Conservation (phyloP, 306 rosid species). For the Arachis hypogaea region DNA sequence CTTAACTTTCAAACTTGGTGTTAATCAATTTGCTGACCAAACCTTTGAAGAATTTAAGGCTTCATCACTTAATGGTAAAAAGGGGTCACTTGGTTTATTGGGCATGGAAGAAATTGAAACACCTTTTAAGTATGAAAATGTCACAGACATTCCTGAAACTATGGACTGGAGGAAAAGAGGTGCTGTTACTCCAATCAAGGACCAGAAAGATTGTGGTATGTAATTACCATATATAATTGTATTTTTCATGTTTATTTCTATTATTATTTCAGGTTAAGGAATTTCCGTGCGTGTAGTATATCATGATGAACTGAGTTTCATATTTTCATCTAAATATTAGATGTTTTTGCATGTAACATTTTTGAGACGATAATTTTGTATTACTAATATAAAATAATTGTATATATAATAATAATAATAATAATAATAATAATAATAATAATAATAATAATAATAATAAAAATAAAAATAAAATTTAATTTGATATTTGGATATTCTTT, state of each 20-base stretch:
- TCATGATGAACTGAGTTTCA: no score
- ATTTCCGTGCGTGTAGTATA: no score
- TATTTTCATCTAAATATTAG: background rate
- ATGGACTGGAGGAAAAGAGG: conserved; percentile 32
- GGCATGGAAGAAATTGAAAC: background rate
- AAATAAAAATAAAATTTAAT: no score
- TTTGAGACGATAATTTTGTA: no score
- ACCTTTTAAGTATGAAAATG: conserved; percentile 31
- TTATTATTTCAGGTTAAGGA: no score
- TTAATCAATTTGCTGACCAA: conserved; percentile 32
- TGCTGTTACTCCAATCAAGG: conserved; percentile 34
- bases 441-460: no score
- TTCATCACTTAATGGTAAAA: conserved; percentile 7
- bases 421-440: no score
- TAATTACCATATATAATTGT: background rate
- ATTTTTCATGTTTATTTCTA: background rate
- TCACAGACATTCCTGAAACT: conserved; percentile 12
- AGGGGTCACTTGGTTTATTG: background rate
- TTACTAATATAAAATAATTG: no score
- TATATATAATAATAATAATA: no score
- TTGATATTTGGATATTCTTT: no score
- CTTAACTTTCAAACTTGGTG: conserved; percentile 34
- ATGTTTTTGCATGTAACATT: background rate
- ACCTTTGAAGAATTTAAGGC: conserved; percentile 39
- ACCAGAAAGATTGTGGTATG: conserved; percentile 38